Conservation (phyloP, 1,139 yeast genomes). For the Candida dubliniensis region DNA sequence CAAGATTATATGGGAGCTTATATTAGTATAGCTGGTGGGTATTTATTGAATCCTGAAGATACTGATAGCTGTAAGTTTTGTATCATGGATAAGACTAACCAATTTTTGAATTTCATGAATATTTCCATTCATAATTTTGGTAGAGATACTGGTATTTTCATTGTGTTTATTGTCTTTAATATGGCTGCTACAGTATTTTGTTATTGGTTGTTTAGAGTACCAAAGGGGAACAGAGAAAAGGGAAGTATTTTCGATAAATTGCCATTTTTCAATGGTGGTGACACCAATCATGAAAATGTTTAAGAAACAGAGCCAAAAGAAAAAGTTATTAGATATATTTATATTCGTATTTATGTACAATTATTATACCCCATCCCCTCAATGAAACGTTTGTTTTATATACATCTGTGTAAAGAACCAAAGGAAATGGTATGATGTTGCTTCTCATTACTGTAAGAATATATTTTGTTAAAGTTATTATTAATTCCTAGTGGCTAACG, state of each 20-base stretch:
- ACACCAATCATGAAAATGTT: not conserved
- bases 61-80: constrained; percentile 53
- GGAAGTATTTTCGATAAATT: constrained; percentile 7
- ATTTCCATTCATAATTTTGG: constrained; percentile 52
- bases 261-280: not conserved
- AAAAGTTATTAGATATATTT: not conserved
- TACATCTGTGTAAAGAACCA: no score
- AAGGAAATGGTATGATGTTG: no score
- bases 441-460: no score
- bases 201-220: constrained; percentile 81
- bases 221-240: not conserved
- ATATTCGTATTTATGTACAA: not conserved
- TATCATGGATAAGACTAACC: constrained; percentile 48
- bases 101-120: constrained; percentile 44
- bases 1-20: constrained; percentile 50
- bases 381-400: no score
- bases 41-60: constrained; percentile 44
- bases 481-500: no score
- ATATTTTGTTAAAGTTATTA: no score
- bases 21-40: constrained; percentile 49
- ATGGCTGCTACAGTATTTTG: constrained; percentile 50
- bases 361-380: not conserved
- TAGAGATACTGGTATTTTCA: constrained; percentile 68
- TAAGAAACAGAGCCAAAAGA: not conserved
- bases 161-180: constrained; percentile 51